Evolutionary conservation across 1,139 yeast genomes (phyloP).

Genomic region (Schwanniomyces etchellsii): DNA sequence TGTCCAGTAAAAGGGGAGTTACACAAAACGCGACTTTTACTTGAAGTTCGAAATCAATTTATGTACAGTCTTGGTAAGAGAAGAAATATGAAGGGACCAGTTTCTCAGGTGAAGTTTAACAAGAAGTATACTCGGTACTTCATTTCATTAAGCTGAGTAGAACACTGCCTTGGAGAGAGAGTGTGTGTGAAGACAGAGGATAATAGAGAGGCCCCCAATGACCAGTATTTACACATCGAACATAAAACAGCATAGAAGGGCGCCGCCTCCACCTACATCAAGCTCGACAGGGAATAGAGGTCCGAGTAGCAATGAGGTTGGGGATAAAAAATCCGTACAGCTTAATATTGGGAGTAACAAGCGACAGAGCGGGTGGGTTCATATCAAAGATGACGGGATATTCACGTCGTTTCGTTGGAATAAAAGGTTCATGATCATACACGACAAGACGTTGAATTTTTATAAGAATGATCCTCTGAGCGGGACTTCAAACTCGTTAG

Average conservation of each 20-base stretch:
- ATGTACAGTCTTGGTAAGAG: too few relatives aligned
- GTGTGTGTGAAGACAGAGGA: too few relatives aligned
- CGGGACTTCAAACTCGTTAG: slow-evolving; percentile 5
- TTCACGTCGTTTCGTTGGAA: slow-evolving; percentile 86
- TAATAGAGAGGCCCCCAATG: slow-evolving; percentile 21
- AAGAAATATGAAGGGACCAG: too few relatives aligned
- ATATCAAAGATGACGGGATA: slow-evolving; percentile 85
- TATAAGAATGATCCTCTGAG: slow-evolving; percentile 56
- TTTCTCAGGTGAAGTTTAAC: too few relatives aligned
- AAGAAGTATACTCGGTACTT: too few relatives aligned
- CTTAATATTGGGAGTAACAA: slow-evolving; percentile 24
- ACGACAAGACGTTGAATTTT: slow-evolving; percentile 69
- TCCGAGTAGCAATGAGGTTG: background rate
- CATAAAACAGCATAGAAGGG: slow-evolving; percentile 39
- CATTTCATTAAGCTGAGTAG: too few relatives aligned
- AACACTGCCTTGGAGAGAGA: too few relatives aligned
- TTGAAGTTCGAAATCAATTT: too few relatives aligned
- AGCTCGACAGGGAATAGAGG: slow-evolving; percentile 1
- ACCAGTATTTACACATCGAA: slow-evolving; percentile 47
- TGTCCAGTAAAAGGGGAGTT: too few relatives aligned
- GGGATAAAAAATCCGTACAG: slow-evolving; percentile 10
- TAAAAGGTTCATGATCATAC: slow-evolving; percentile 72
- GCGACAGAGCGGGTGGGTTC: slow-evolving; percentile 72
- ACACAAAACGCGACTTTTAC: too few relatives aligned
- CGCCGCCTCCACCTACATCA: slow-evolving; percentile 38